Percentiles rank a stretch among this genome's conserved stretches.
phyloP scores from a whole-genome alignment of 1,284 basidiomycete species.

The Wallemia mellicola region DNA sequence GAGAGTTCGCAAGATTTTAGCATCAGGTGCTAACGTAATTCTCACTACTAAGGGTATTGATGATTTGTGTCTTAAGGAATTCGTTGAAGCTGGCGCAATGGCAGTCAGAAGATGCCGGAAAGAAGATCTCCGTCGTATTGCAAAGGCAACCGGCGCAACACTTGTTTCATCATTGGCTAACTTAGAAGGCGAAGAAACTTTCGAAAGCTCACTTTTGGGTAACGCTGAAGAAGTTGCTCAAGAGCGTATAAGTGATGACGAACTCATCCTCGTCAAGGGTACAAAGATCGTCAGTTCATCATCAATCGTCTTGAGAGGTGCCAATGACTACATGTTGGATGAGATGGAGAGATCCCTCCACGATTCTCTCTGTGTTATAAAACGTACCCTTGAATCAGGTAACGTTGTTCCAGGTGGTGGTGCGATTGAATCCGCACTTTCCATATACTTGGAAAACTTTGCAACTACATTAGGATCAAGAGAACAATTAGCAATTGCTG shows the following conservation, averaged over 20 bases:
- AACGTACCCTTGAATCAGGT: slow-evolving; percentile 87
- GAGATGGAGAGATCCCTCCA: slow-evolving; percentile 97
- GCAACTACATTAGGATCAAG: slow-evolving; percentile 44
- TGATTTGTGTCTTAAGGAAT: slow-evolving; percentile 92
- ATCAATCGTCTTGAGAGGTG: slow-evolving; percentile 79
- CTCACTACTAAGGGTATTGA: slow-evolving; percentile 98
- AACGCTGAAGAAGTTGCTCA: slow-evolving; percentile 84
- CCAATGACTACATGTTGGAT: slow-evolving; percentile 97
- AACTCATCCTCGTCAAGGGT: slow-evolving; percentile 86
- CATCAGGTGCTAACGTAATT: slow-evolving; percentile 83
- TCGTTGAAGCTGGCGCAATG: slow-evolving; percentile 97
- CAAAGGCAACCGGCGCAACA: slow-evolving; percentile 84
- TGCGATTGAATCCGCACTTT: slow-evolving; percentile 83
- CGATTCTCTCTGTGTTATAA: slow-evolving; percentile 81
- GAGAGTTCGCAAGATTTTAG: slow-evolving; percentile 82
- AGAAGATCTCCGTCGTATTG: slow-evolving; percentile 87
- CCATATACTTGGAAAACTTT: slow-evolving; percentile 90
- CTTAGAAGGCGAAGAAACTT: slow-evolving; percentile 92
- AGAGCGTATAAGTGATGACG: slow-evolving; percentile 93
- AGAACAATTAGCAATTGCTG: slow-evolving; percentile 94
- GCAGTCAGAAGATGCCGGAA: slow-evolving; percentile 91
- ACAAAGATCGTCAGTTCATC: slow-evolving; percentile 84
- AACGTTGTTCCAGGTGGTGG: slow-evolving; percentile 90
- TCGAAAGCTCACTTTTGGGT: slow-evolving; percentile 68
- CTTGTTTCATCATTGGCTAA: slow-evolving; percentile 81